Percentiles rank a stretch among this genome's conserved stretches.
Conservation (phyloP, 495 filamentous ascomycete species). For the Lepraria neglecta region DNA sequence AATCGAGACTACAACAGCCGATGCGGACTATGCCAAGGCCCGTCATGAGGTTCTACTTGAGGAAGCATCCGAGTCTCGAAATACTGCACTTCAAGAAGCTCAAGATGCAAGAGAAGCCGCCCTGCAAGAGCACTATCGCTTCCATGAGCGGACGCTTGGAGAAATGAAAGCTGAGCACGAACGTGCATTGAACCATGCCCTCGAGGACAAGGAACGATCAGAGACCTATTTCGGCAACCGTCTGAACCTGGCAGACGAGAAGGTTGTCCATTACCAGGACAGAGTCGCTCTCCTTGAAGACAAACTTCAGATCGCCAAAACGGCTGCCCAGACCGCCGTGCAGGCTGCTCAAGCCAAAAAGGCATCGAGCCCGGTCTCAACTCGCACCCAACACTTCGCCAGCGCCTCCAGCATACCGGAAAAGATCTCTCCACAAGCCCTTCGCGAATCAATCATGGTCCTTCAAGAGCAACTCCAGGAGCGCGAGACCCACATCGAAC, state of each 20-base stretch:
- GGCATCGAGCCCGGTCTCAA: constrained; percentile 29
- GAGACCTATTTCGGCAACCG: constrained; percentile 64
- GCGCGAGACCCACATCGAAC: constrained; percentile 81
- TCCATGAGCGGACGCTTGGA: constrained; percentile 66
- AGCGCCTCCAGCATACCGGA: constrained; percentile 57
- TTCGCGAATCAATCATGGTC: constrained; percentile 91
- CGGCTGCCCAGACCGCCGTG: constrained; percentile 81
- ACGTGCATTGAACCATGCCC: constrained; percentile 60
- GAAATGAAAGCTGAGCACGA: constrained; percentile 61
- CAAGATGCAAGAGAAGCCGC: constrained; percentile 54
- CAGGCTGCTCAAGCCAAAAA: constrained; percentile 69
- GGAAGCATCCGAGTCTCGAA: constrained; percentile 54
- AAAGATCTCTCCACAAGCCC: constrained; percentile 85
- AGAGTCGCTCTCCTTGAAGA: constrained; percentile 77
- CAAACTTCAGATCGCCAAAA: constrained; percentile 77
- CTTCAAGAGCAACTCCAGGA: constrained; percentile 94
- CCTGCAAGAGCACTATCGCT: constrained; percentile 59
- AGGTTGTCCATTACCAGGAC: constrained; percentile 72
- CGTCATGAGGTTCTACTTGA: constrained; percentile 72
- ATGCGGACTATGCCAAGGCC: constrained; percentile 65
- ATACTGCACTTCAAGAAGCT: constrained; percentile 47
- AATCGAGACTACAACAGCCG: constrained; percentile 62
- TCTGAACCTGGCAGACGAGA: constrained; percentile 69
- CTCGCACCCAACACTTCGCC: constrained; percentile 39
- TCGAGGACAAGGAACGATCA: constrained; percentile 63